Conservation (phyloP, 2,329 filamentous ascomycete species). For the Neopestalotiopsis clavispora region DNA sequence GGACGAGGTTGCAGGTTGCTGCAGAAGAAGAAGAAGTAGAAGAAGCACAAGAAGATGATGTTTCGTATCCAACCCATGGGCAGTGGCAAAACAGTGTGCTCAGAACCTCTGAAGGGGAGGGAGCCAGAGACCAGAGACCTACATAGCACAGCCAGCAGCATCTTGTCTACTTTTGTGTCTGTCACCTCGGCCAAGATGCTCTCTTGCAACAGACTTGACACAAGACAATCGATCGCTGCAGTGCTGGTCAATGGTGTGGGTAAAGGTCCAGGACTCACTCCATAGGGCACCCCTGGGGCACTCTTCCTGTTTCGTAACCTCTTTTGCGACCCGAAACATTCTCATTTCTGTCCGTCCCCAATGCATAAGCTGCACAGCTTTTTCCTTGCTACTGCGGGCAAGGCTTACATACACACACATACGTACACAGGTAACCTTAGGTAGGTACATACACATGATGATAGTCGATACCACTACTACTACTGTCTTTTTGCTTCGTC, state of each 20-base stretch:
- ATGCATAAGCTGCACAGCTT: slow-evolving; percentile 9
- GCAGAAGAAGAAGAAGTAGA: neutral
- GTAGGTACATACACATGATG: too few species aligned
- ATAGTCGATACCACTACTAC: neutral
- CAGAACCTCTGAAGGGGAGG: neutral
- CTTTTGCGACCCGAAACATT: slow-evolving; percentile 17
- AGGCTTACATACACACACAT: neutral
- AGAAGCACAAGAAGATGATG: neutral
- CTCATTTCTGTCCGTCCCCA: slow-evolving; percentile 9
- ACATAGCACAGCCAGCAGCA: neutral
- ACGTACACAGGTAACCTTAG: neutral
- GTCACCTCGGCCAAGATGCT: neutral
- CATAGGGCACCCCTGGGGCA: neutral
- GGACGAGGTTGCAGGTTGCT: neutral
- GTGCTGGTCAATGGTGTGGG: neutral
- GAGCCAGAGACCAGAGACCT: neutral
- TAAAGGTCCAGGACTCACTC: neutral
- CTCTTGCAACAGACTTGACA: slow-evolving; percentile 15
- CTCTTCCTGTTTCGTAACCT: slow-evolving; percentile 14
- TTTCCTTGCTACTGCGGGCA: neutral
- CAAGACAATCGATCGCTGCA: neutral
- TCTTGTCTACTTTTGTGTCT: neutral
- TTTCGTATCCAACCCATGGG: neutral
- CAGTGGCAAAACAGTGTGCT: neutral
- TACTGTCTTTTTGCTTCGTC: neutral